Evolutionary conservation across 176 grass and related monocot genomes (phyloP), one percentile per base, ranked within the genome.

Genomic region (Melocanna baccifera): DNA sequence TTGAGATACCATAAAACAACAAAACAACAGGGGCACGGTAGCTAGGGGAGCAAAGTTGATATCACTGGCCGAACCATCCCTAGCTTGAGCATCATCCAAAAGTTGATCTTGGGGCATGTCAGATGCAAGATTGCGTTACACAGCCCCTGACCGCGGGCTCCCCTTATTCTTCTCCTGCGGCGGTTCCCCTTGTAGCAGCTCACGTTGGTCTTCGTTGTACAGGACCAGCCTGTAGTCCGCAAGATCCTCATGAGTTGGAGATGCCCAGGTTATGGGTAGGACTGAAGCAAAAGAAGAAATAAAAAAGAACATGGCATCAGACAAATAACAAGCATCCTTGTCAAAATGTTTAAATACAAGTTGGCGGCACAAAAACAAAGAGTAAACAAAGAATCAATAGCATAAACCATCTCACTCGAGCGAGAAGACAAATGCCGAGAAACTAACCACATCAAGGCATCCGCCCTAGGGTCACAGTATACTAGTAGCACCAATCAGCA

Each of bases 221-320:
- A 19, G 13, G 12, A 63, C 32, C 23, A 71, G 3, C 22, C n/a
- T n/a, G 4, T 77, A 41, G 32, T 53, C 58, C 12, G 28, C 23
- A 0, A 4, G 18, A 16, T 57, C 47, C 34, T 3, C 69, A 43
- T 67, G 77, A 29, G 6, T 8, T 11, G 14, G 67, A 37, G 80
- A 78, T 18, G 28, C 71, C 20, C 20, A 76, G 32, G 78, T 11
- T 66, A 87, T 18, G 22, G 86, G 67, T 78, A 73, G 67, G 67
- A 37, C 81, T 79, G 81, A 16, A 55, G 14, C 26, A 77, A 78
- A 81, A 65, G 72, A 79, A 28, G 15, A 73, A 72, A 36, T 34
- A 34, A 79, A 19, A 23, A 13, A 19, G 32, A 30, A 3, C 55
- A 71, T 23, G 5, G 4, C 12, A 68, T 78, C 84, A 86, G 71